Evolutionary conservation across 2,329 filamentous ascomycete species (phyloP), one percentile per base, ranked within the genome.

Genomic region (Pseudocercospora crystallina): DNA sequence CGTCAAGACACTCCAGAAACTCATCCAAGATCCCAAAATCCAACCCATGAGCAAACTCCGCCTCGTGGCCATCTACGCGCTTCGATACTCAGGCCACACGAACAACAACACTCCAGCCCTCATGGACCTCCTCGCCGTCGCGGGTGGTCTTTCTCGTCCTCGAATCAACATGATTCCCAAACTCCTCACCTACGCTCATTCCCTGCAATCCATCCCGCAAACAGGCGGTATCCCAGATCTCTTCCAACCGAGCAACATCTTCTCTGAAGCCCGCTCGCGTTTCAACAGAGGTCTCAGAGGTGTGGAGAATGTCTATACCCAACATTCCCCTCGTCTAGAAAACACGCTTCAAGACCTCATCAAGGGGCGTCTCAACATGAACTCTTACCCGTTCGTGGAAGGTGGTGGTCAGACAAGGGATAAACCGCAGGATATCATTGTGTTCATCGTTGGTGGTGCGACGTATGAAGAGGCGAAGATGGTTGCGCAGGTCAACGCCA

Each of bases 381-480:
- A 90, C 58, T 83, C 94, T 56, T 97, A 95, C 66, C 95, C 94
- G 0, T 99, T 97, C 66, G 82, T 97, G 5, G 94, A 97, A 61
- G 90, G 89, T 5, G 86, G 87, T 12, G 87, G 88, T 2, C 83
- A 88, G 10, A 96, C 90, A 9, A 83, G 87, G 56, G 95, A 99
- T 66, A 97, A 97, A 69, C 94, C 94, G 3, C 94, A 99, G 69
- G 95, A 99, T 67, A 87, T 99, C 35, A 82, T 99, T 37, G 82
- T 99, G 7, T 99, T 99, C 67, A 91, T 99, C 65, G 79, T 96
- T 17, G 94, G 94, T 5, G 94, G 94, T 2, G 85, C 87, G 13
- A 99, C 94, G 0, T 99, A 96, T 65, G 94, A 99, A 70, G 94
- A 99, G 71, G 91, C 94, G 5, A 96, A 96, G 75, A 90, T 90